Percentiles rank a stretch among this genome's conserved stretches.
Evolutionary conservation across 371 early-diverging fungal species (phyloP).

Genomic region (Amoeboaphelidium protococcarum): DNA sequence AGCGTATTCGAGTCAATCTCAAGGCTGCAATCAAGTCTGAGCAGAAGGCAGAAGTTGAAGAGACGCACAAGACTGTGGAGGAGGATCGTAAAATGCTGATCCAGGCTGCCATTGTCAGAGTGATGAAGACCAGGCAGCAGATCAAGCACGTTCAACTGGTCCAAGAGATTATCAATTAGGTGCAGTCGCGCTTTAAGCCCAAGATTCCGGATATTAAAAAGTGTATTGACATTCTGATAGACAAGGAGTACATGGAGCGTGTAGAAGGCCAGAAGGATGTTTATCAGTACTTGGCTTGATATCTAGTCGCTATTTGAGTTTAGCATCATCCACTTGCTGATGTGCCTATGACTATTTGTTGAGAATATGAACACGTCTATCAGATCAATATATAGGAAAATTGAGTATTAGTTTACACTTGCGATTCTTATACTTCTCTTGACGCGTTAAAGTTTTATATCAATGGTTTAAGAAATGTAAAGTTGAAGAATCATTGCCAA

Average conservation of each 20-base stretch:
- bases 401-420: too few species aligned
- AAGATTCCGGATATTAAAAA: slow-evolving; percentile 76
- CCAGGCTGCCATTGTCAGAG: slow-evolving; percentile 89
- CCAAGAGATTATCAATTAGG: slow-evolving; percentile 62
- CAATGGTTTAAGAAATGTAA: too few species aligned
- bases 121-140: slow-evolving; percentile 84
- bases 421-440: too few species aligned
- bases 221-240: slow-evolving; percentile 74
- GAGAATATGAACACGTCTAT: too few species aligned
- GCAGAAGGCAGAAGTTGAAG: slow-evolving; percentile 55
- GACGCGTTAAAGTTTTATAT: too few species aligned
- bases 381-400: too few species aligned
- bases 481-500: too few species aligned
- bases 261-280: slow-evolving; percentile 1
- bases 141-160: slow-evolving; percentile 62
- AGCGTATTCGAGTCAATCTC: slow-evolving; percentile 56
- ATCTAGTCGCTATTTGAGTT: too few species aligned
- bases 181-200: slow-evolving; percentile 72
- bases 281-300: neutral
- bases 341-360: too few species aligned
- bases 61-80: slow-evolving; percentile 60
- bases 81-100: slow-evolving; percentile 66
- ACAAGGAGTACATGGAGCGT: slow-evolving; percentile 18
- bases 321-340: too few species aligned
- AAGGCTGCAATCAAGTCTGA: slow-evolving; percentile 53